A percentile compares a stretch with the other conserved stretches of the same genome.
These are phyloP conservation scores for Diplodia intermedia DNA, from an alignment of 2,329 filamentous ascomycete species.

Conservation along the genomic window DNA sequence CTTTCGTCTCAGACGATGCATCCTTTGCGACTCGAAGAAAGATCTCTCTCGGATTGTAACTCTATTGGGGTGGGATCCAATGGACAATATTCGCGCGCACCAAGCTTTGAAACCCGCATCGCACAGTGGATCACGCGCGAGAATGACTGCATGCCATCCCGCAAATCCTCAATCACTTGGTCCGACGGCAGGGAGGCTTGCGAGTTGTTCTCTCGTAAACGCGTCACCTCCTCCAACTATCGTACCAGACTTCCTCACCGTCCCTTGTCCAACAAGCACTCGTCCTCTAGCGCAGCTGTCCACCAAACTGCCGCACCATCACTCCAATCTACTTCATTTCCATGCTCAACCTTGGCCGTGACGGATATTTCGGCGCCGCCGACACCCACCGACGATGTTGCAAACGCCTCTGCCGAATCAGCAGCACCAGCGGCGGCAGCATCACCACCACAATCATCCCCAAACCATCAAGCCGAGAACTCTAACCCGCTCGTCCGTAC, in stretches of 20 bases:
- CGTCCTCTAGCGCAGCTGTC: not conserved
- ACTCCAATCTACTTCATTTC: not conserved
- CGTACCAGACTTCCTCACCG: not conserved
- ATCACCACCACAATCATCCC: not conserved
- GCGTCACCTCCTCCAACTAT: conserved; percentile 13
- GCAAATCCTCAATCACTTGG: conserved; percentile 8
- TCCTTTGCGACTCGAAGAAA: not conserved
- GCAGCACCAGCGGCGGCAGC: not conserved
- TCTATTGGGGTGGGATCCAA: not conserved
- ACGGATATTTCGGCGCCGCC: not conserved
- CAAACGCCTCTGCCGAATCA: not conserved
- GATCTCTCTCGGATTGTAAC: not conserved
- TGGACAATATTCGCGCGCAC: not conserved
- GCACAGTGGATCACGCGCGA: conserved; percentile 20
- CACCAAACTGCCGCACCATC: not conserved
- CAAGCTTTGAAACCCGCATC: conserved; percentile 11
- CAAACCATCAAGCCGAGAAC: not conserved
- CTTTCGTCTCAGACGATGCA: not conserved
- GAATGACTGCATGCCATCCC: not conserved
- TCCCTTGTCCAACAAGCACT: not conserved
- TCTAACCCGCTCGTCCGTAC: not conserved
- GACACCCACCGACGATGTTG: not conserved
- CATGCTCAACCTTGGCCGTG: not conserved
- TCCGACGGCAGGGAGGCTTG: not conserved
- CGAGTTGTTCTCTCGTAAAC: conserved; percentile 6